Evolutionary conservation across 2,329 filamentous ascomycete species (phyloP).

Genomic region (Dothideomycetes sp.): DNA sequence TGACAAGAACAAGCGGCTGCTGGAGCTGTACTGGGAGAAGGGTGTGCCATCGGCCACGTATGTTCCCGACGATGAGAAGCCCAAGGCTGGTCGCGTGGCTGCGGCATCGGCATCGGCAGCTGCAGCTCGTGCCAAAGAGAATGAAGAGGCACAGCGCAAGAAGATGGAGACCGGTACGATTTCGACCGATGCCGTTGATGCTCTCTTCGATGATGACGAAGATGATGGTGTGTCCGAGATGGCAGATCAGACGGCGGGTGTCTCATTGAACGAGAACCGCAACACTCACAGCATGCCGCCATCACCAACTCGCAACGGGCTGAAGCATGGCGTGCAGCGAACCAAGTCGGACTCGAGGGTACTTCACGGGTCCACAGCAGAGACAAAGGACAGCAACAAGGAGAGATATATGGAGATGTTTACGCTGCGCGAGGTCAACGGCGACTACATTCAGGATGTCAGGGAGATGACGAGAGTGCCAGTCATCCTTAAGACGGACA

Average conservation of each 20-base stretch:
- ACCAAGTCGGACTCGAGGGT: conserved; percentile 93
- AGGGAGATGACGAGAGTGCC: conserved; percentile 95
- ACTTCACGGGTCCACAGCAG: conserved; percentile 57
- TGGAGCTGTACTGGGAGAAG: conserved; percentile 99
- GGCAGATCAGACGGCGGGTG: conserved; percentile 76
- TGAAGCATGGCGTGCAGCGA: conserved; percentile 63
- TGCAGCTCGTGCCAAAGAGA: conserved; percentile 70
- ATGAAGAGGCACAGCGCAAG: conserved; percentile 82
- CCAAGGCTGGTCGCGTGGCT: conserved; percentile 62
- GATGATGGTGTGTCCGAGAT: conserved; percentile 80
- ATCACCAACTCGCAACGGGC: conserved; percentile 69
- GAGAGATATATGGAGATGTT: conserved; percentile 93
- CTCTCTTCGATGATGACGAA: conserved; percentile 91
- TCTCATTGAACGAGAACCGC: conserved; percentile 69
- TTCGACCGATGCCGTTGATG: conserved; percentile 83
- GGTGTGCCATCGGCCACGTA: conserved; percentile 93
- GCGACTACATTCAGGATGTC: conserved; percentile 96
- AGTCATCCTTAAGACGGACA: conserved; percentile 96
- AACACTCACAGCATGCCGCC: conserved; percentile 92
- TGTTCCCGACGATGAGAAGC: conserved; percentile 91
- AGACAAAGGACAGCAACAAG: conserved; percentile 78
- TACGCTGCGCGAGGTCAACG: conserved; percentile 78
- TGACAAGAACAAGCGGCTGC: conserved; percentile 84
- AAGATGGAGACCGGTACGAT: conserved; percentile 93
- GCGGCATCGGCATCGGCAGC: conserved; percentile 68